Percentiles rank a stretch among this genome's conserved stretches.
Evolutionary conservation across 1,284 basidiomycete genomes (phyloP).

Genomic region (Leccinum fallax): DNA sequence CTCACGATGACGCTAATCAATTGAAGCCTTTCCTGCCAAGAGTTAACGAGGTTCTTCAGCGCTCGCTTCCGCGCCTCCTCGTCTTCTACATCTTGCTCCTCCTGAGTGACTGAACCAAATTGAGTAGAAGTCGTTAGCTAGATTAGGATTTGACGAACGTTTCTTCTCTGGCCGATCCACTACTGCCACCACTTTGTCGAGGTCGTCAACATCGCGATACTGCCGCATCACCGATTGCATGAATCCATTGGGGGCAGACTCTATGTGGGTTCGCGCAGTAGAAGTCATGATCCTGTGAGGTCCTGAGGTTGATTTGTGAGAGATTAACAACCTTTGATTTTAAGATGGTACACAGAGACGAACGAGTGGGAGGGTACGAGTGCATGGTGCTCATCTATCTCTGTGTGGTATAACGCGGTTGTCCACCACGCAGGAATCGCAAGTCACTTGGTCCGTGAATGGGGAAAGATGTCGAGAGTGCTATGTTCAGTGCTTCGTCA

Average conservation of each 20-base stretch:
- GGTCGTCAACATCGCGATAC: slow-evolving; percentile 6
- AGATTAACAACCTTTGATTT: background rate
- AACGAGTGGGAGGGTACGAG: slow-evolving; percentile 11
- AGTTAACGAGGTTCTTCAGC: slow-evolving; percentile 51
- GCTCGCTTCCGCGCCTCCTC: slow-evolving; percentile 47
- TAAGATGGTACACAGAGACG: background rate
- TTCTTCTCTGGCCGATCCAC: slow-evolving; percentile 17
- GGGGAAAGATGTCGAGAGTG: background rate
- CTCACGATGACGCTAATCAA: slow-evolving; percentile 60
- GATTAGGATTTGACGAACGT: slow-evolving; percentile 16
- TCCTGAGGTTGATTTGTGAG: slow-evolving; percentile 16
- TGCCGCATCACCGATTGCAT: slow-evolving; percentile 22
- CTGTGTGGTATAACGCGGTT: background rate
- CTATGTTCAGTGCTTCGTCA: background rate
- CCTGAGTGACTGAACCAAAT: slow-evolving; percentile 43
- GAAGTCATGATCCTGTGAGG: slow-evolving; percentile 21
- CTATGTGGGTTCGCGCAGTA: slow-evolving; percentile 20
- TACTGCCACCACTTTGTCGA: slow-evolving; percentile 16
- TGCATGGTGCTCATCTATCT: slow-evolving; percentile 14
- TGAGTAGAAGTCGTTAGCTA: background rate
- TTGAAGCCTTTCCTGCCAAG: slow-evolving; percentile 63
- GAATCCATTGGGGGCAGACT: slow-evolving; percentile 18
- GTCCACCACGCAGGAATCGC: slow-evolving; percentile 10
- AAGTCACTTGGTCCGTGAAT: slow-evolving; percentile 9
- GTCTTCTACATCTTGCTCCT: slow-evolving; percentile 49